Conservation (phyloP, 495 filamentous ascomycete genomes). For the Penicillium diatomitis region DNA sequence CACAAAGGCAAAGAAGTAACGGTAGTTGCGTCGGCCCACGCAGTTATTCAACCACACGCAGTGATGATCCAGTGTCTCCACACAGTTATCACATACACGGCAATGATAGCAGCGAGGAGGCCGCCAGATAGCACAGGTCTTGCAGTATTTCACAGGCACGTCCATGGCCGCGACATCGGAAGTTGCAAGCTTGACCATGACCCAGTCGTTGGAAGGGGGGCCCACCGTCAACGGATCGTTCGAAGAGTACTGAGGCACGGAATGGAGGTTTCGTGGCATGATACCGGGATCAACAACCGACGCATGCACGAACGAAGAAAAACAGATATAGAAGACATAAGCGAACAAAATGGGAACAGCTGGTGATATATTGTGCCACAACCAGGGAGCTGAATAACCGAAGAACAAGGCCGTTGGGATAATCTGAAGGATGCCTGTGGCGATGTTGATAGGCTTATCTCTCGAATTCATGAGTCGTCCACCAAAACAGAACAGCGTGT, state of each 20-base stretch:
- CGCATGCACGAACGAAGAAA: constrained; percentile 89
- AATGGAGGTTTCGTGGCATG: constrained; percentile 73
- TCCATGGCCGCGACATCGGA: constrained; percentile 78
- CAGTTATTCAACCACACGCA: constrained; percentile 99
- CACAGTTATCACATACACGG: constrained; percentile 90
- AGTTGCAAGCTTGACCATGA: constrained; percentile 70
- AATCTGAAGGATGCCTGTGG: constrained; percentile 68
- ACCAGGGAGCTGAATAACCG: constrained; percentile 77
- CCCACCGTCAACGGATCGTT: constrained; percentile 72
- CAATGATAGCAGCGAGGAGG: constrained; percentile 94
- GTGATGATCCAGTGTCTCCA: constrained; percentile 97
- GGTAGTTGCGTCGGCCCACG: constrained; percentile 93
- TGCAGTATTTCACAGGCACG: constrained; percentile 95
- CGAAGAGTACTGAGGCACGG: constrained; percentile 47
- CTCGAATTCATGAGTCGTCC: constrained; percentile 82
- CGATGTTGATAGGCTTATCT: constrained; percentile 85
- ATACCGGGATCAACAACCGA: constrained; percentile 88
- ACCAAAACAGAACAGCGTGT: constrained; percentile 78
- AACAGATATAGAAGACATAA: constrained; percentile 80
- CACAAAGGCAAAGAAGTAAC: constrained; percentile 92
- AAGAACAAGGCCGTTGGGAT: constrained; percentile 77
- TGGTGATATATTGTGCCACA: constrained; percentile 86
- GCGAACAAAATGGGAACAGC: constrained; percentile 86
- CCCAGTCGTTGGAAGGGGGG: constrained; percentile 84
- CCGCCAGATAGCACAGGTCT: constrained; percentile 92